Evolutionary conservation across 2,329 filamentous ascomycete genomes (phyloP), one percentile per base, ranked within the genome.

Genomic region (Cephalotrichum gorgonifer): DNA sequence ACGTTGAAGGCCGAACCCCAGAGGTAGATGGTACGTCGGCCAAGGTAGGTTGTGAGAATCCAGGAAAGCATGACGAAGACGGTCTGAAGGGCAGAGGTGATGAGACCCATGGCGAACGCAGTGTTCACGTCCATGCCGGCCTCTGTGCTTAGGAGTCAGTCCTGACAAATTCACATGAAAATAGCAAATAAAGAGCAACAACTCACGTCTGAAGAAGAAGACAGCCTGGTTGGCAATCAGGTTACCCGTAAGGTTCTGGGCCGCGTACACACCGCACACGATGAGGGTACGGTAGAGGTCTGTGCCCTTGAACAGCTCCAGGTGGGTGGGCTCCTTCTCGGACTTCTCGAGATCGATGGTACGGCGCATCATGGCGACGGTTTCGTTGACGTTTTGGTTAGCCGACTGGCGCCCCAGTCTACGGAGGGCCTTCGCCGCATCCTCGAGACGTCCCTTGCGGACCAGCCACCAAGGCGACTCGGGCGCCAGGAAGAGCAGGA

Each of bases 321-420:
- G 12, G 23, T 23, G 43, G 63, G 17, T 43, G 14, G 41, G 41
- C 26, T 43, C 41, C 41, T 43, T 43, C 64, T 93, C 95, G 48
- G 74, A 81, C 6, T 86, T 79, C 62, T 95, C 89, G 11, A 94
- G 71, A 0, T 85, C 84, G 1, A 85, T 90, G 1, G 88, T 95
- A 61, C 93, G 87, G 1, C 88, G 80, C 86, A 95, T 95, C 87
- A 95, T 93, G 57, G 86, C 83, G 45, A 95, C 74, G 0, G 87
- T 93, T 66, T 93, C 87, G 53, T 94, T 85, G 11, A 85, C 78
- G 58, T 94, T 79, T 22, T 23, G n/a, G 26, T n/a, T 12, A 11
- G 20, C 5, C 52, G 84, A 76, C 1, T 79, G 82, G 52, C 88
- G 81, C 47, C 72, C 70, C 20, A 88, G 69, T 3, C 83, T 79